phyloP scores from a whole-genome alignment of 1,284 basidiomycete genomes.

The Cryptococcus sp. region DNA sequence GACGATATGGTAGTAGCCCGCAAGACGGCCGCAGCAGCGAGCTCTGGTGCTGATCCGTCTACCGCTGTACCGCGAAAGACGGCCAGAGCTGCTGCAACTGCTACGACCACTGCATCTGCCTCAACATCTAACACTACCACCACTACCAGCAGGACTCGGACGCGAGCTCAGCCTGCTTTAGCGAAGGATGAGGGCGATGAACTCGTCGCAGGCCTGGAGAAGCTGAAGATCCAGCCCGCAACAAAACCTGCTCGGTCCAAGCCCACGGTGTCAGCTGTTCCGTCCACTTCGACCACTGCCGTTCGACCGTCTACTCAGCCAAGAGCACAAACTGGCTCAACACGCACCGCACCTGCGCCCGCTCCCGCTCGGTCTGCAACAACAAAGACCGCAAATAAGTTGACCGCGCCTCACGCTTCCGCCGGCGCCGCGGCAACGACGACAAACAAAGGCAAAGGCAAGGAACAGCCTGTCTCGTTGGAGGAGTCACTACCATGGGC shows the following conservation, averaged over 20 bases:
- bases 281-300: too few species aligned
- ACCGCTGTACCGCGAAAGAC: too few species aligned
- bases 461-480: not conserved
- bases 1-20: too few species aligned
- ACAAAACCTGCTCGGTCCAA: too few species aligned
- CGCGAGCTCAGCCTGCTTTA: not conserved
- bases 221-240: too few species aligned
- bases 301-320: too few species aligned
- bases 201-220: too few species aligned
- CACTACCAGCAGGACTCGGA: not conserved
- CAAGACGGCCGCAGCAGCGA: too few species aligned
- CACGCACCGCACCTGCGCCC: not conserved
- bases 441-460: conserved; percentile 1
- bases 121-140: not conserved
- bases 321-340: not conserved
- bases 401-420: not conserved
- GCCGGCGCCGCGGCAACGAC: not conserved
- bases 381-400: not conserved
- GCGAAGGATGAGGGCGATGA: not conserved
- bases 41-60: too few species aligned
- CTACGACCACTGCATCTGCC: too few species aligned
- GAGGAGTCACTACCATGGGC: conserved; percentile 20
- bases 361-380: not conserved
- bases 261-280: too few species aligned
- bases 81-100: too few species aligned